Evolutionary conservation across 1,139 yeast genomes (phyloP), one percentile per base, ranked within the genome.

Genomic region (Meyerozyma carpophila): DNA sequence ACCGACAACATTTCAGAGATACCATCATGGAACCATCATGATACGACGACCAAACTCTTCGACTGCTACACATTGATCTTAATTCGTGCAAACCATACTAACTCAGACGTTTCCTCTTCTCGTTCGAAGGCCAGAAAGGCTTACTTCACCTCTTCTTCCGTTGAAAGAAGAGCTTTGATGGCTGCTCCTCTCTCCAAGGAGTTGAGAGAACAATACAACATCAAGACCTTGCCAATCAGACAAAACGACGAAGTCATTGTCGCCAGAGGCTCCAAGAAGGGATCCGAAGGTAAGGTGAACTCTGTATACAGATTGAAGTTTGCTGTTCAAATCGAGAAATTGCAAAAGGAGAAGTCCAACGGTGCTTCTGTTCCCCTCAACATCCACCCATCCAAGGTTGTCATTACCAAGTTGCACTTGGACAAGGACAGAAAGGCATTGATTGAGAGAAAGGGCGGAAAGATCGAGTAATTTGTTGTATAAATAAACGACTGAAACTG

Each of bases 121-220:
- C 95, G 98, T 83, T 86, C 96, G 76, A 93, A 93, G 87, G 82
- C 98, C 77, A 91, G 99, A 88, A 93, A 93, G 91, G 98, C 98
- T 75, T 86, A 94, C 88, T 94, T 94, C 91, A 79, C 80, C 66
- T 95, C 99, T 61, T 95, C 98, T 66, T 93, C 98, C 60, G 86
- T 93, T 61, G 90, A 79, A 70, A 90, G 98, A 81, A 90, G 98
- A 80, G 79, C 77, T 62, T 79, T 94, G 75, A 80, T 94, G 84
- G 86, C 97, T 66, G 98, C 98, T 74, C 97, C 98, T 68, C 85
- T 94, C 68, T 93, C 98, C 65, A 93, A 94, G 84, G 98, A 94
- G 81, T 88, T 94, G 79, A 88, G 95, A 77, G 94, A 85, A 74
- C 86, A 94, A 81, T 93, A 90, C 89, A 90, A 90, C 75, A 81